Conservation (phyloP, 768 basidiomycete genomes). For the Mycena venus region DNA sequence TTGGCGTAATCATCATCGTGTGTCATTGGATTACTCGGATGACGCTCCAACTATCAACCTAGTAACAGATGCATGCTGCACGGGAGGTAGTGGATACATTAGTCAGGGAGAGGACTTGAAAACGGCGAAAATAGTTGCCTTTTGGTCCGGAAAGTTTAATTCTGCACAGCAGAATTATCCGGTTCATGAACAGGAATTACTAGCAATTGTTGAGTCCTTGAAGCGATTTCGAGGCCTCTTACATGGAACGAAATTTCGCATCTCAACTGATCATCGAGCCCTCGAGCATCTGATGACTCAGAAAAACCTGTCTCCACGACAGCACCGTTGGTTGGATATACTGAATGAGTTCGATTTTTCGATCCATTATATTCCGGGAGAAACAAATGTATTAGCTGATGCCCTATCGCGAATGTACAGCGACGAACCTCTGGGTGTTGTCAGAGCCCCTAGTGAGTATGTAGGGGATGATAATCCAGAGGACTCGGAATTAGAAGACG, state of each 20-base stretch:
- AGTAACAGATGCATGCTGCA: constrained; percentile 47
- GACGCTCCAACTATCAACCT: constrained; percentile 42
- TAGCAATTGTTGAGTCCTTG: constrained; percentile 52
- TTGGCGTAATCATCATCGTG: constrained; percentile 37
- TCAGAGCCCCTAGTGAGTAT: constrained; percentile 24
- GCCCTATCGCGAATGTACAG: constrained; percentile 41
- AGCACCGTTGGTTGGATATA: constrained; percentile 53
- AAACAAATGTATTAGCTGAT: constrained; percentile 49
- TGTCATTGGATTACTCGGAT: constrained; percentile 33
- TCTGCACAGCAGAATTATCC: constrained; percentile 55
- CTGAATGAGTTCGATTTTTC: constrained; percentile 43
- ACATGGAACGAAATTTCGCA: constrained; percentile 44
- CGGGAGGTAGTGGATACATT: constrained; percentile 46
- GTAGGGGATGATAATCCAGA: background rate
- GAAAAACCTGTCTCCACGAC: constrained; percentile 47
- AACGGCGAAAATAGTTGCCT: constrained; percentile 43
- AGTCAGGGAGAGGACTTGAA: constrained; percentile 43
- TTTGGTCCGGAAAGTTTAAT: constrained; percentile 53
- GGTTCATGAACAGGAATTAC: constrained; percentile 54
- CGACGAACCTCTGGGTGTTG: constrained; percentile 26
- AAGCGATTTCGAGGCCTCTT: constrained; percentile 44
- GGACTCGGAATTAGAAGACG: background rate
- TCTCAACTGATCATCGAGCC: constrained; percentile 47
- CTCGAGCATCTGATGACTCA: constrained; percentile 47
- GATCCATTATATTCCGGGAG: constrained; percentile 44